Conservation (phyloP, 352 stramenopile species). For the Globisporangium abappressorium region DNA sequence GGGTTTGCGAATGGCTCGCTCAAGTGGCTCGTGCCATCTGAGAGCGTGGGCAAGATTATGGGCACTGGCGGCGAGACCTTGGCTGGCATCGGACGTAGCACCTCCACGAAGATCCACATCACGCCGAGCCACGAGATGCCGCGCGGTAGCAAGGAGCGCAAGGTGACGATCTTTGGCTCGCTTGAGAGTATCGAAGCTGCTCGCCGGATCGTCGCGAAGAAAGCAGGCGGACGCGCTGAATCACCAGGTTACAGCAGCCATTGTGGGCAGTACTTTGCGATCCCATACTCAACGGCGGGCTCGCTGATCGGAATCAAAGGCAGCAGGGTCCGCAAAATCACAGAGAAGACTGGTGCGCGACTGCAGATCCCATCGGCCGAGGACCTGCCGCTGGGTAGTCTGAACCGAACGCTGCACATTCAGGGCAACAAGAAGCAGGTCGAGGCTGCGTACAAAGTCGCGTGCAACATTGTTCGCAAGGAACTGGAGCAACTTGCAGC, state of each 20-base stretch:
- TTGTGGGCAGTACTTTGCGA: slow-evolving; percentile 59
- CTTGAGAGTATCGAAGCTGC: slow-evolving; percentile 34
- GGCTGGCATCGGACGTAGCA: slow-evolving; percentile 38
- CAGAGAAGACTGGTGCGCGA: slow-evolving; percentile 45
- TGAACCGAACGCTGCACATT: slow-evolving; percentile 66
- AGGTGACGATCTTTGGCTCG: slow-evolving; percentile 41
- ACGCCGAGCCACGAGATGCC: slow-evolving; percentile 30
- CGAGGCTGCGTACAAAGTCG: slow-evolving; percentile 36
- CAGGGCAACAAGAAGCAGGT: slow-evolving; percentile 48
- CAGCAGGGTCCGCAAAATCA: slow-evolving; percentile 32
- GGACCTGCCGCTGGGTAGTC: slow-evolving; percentile 49
- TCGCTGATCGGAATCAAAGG: slow-evolving; percentile 55
- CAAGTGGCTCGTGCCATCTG: slow-evolving; percentile 45
- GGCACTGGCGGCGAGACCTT: slow-evolving; percentile 44
- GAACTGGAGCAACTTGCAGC: slow-evolving; percentile 27
- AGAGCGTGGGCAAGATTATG: slow-evolving; percentile 65
- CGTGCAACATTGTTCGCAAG: slow-evolving; percentile 27
- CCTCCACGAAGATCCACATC: slow-evolving; percentile 43
- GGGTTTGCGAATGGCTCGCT: slow-evolving; percentile 18
- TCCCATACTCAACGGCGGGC: slow-evolving; percentile 45
- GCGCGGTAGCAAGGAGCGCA: slow-evolving; percentile 42
- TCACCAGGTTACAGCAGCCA: slow-evolving; percentile 22
- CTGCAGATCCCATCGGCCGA: slow-evolving; percentile 54
- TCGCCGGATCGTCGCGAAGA: slow-evolving; percentile 33
- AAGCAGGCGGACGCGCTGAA: slow-evolving; percentile 41